Conservation (phyloP, 306 rosid genomes). For the Lotus japonicus region DNA sequence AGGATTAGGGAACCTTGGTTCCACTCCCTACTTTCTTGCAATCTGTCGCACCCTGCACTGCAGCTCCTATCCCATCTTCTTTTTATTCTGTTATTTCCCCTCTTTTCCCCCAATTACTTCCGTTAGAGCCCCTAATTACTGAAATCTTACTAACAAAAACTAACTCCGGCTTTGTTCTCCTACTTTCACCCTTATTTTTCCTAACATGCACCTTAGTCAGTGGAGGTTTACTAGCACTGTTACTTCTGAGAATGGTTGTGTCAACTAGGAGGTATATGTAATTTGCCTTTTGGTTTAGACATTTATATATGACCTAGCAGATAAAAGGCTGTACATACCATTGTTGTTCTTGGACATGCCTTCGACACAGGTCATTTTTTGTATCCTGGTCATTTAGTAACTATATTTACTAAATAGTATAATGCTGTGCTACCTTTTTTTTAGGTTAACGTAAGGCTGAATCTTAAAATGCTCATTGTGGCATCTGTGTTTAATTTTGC, state of each 20-base stretch:
- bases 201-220: background rate
- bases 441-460: background rate
- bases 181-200: background rate
- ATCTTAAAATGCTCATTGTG: background rate
- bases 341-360: background rate
- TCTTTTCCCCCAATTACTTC: background rate
- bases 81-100: constrained; percentile 4
- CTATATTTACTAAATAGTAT: background rate
- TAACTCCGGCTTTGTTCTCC: background rate
- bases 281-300: constrained; percentile 10
- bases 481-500: background rate
- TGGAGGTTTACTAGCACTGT: background rate
- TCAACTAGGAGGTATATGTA: background rate
- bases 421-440: background rate
- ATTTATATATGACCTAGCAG: constrained; percentile 6
- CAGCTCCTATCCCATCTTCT: background rate
- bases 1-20: background rate
- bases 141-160: background rate
- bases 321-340: background rate
- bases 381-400: constrained; percentile 14
- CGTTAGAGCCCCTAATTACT: background rate
- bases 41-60: background rate
- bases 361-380: constrained; percentile 1
- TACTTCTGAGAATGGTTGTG: background rate
- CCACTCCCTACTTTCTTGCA: background rate